Evolutionary conservation across 2,329 filamentous ascomycete species (phyloP).

Genomic region (Pezicula rhizophila): DNA sequence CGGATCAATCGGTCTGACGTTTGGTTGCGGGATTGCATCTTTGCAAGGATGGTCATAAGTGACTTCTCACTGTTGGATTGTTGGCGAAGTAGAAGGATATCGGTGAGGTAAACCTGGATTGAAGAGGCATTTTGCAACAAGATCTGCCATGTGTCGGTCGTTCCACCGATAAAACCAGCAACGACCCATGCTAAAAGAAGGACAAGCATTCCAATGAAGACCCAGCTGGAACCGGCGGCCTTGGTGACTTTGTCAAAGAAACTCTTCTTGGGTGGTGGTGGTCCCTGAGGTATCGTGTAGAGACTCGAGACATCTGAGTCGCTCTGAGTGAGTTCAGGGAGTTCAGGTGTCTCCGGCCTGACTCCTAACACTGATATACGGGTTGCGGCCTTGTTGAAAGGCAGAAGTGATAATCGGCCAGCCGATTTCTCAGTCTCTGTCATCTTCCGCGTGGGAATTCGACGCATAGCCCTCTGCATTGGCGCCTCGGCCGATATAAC

Average conservation of each 20-base stretch:
- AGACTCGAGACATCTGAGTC: not conserved
- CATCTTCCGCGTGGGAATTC: not conserved
- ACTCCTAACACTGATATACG: too few species aligned
- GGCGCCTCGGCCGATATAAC: not conserved
- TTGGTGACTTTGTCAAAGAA: slow-evolving; percentile 23
- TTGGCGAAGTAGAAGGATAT: slow-evolving; percentile 33
- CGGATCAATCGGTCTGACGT: slow-evolving; percentile 27
- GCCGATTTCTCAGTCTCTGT: not conserved
- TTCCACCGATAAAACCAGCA: slow-evolving; percentile 25
- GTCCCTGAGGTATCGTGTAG: slow-evolving; percentile 2
- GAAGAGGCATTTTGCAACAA: slow-evolving; percentile 30
- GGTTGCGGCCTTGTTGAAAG: not conserved
- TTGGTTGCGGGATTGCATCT: slow-evolving; percentile 28
- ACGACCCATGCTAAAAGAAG: slow-evolving; percentile 27
- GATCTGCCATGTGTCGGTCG: slow-evolving; percentile 31
- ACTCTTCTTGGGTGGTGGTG: slow-evolving; percentile 8
- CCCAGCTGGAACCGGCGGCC: slow-evolving; percentile 21
- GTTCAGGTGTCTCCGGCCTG: not conserved
- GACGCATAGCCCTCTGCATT: not conserved
- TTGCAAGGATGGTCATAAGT: slow-evolving; percentile 25
- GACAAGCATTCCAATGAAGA: slow-evolving; percentile 27
- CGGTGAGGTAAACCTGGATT: slow-evolving; percentile 32
- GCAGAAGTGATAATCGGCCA: not conserved
- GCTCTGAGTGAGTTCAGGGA: not conserved
- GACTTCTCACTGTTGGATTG: slow-evolving; percentile 29